Percentiles rank a stretch among this genome's conserved stretches.
phyloP scores from a whole-genome alignment of 2,329 filamentous ascomycete species.

The Periconia sp. region DNA sequence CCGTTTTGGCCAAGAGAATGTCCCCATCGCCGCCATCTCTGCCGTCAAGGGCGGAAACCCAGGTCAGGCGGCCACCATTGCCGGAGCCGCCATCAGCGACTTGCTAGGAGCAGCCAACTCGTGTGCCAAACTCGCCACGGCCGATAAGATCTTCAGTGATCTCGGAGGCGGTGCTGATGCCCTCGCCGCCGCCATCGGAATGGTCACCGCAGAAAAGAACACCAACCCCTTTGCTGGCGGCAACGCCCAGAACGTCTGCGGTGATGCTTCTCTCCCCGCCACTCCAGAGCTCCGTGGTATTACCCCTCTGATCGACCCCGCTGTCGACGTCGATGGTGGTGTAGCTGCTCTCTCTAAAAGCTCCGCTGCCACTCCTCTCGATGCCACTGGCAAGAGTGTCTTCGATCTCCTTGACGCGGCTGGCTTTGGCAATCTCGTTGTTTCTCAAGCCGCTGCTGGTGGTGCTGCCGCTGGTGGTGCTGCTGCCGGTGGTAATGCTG shows the following conservation, averaged over 20 bases:
- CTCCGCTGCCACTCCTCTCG: conserved; percentile 58
- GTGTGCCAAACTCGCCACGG: conserved; percentile 66
- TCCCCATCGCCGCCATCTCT: conserved; percentile 57
- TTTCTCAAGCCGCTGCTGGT: conserved; percentile 39
- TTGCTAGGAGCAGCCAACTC: conserved; percentile 67
- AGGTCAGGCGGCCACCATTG: conserved; percentile 65
- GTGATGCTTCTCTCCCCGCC: conserved; percentile 62
- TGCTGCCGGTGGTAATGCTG: conserved; percentile 12
- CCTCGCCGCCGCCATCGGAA: conserved; percentile 61
- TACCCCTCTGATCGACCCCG: conserved; percentile 67
- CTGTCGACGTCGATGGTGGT: conserved; percentile 57
- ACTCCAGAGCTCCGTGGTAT: conserved; percentile 66
- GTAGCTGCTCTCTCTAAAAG: conserved; percentile 63
- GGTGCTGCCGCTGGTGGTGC: conserved; percentile 28
- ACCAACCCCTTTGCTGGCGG: conserved; percentile 67
- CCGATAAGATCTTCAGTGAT: conserved; percentile 63
- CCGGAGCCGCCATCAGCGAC: conserved; percentile 62
- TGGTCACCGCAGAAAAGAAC: conserved; percentile 72
- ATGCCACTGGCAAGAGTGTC: conserved; percentile 63
- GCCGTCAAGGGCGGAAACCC: conserved; percentile 58
- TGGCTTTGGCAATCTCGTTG: conserved; percentile 65
- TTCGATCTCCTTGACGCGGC: conserved; percentile 64
- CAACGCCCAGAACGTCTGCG: conserved; percentile 63
- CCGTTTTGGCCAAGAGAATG: conserved; percentile 66
- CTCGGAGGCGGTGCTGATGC: conserved; percentile 63